Conservation (phyloP, 2,329 filamentous ascomycete species). For the Ascochyta clinopodiicola region DNA sequence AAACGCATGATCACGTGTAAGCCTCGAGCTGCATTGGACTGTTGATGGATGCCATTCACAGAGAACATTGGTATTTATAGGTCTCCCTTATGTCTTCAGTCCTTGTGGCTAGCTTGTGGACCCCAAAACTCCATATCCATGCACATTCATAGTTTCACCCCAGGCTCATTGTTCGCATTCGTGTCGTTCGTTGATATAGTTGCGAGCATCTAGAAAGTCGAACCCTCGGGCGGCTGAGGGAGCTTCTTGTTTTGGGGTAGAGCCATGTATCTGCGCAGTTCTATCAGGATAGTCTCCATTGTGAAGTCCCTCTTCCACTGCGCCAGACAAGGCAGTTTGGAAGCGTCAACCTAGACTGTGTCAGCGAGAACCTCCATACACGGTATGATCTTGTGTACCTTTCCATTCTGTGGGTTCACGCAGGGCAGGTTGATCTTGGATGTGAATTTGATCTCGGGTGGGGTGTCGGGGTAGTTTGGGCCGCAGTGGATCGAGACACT, state of each 20-base stretch:
- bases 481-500: conserved; percentile 97
- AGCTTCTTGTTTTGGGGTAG: conserved; percentile 91
- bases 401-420: conserved; percentile 80
- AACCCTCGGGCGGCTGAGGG: conserved; percentile 88
- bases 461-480: conserved; percentile 83
- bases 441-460: conserved; percentile 89
- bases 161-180: conserved; percentile 7
- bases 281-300: conserved; percentile 92
- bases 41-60: background rate
- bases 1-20: conserved; percentile 29
- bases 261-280: conserved; percentile 93
- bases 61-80: conserved; percentile 19
- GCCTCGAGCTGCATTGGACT: background rate
- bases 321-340: conserved; percentile 81
- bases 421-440: conserved; percentile 97
- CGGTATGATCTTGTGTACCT: conserved; percentile 54
- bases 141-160: conserved; percentile 28
- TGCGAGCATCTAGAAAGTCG: conserved; percentile 57
- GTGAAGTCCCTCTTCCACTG: conserved; percentile 94
- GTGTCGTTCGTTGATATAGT: conserved; percentile 7
- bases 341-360: conserved; percentile 73
- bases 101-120: conserved; percentile 15
- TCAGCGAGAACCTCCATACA: conserved; percentile 1
- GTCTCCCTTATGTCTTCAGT: conserved; percentile 8
- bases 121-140: conserved; percentile 41